These are phyloP conservation scores for Amaranthus hypochondriacus DNA, from an alignment of 148 eudicot species.

Conservation along the genomic window DNA sequence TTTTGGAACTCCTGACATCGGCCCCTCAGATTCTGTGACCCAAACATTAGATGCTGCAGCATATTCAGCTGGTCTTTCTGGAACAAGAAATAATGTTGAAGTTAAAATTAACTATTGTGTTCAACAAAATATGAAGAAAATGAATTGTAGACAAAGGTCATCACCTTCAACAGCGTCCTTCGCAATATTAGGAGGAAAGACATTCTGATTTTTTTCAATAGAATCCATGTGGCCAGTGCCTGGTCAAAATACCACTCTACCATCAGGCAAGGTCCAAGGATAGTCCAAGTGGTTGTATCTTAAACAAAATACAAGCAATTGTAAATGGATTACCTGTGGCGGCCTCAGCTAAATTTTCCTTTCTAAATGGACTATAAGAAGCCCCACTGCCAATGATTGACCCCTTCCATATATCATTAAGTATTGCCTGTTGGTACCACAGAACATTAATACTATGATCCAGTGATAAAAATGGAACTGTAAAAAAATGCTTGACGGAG, in stretches of 20 bases:
- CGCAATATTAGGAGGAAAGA: conserved; percentile 22
- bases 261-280: conserved; percentile 1
- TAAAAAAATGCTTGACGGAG: no score
- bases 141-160: conserved; percentile 10
- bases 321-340: conserved; percentile 40
- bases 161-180: conserved; percentile 42
- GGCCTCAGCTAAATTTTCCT: conserved; percentile 46
- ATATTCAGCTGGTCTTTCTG: conserved; percentile 30
- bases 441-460: conserved; percentile 12
- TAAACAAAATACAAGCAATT: background rate
- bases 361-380: conserved; percentile 45
- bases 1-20: conserved; percentile 16
- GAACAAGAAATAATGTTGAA: conserved; percentile 11
- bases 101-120: background rate
- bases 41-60: conserved; percentile 30
- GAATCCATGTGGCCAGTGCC: conserved; percentile 36
- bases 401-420: conserved; percentile 81
- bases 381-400: conserved; percentile 59
- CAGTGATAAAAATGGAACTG: background rate
- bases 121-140: background rate
- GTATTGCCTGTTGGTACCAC: conserved; percentile 43
- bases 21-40: conserved; percentile 26
- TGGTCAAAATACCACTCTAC: conserved; percentile 16
- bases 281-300: conserved; percentile 3
- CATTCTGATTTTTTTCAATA: conserved; percentile 30